Evolutionary conservation across 2,329 filamentous ascomycete genomes (phyloP), one percentile per base, ranked within the genome.

Genomic region (Didymella sp.): DNA sequence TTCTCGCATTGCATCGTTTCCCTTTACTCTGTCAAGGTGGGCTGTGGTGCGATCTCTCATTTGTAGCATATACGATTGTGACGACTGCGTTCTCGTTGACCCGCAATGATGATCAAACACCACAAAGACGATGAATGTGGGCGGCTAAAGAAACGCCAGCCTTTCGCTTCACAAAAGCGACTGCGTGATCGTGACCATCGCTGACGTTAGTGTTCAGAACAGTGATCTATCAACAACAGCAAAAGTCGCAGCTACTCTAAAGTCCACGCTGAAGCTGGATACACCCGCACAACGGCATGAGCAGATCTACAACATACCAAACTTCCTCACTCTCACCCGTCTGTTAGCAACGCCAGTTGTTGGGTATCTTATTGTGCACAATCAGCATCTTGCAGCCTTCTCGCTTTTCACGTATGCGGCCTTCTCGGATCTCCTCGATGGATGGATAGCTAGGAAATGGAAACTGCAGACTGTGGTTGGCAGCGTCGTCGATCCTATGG

Each of bases 231-330:
- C 63, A 25, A 42, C 66, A 6, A 62, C 67, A 19, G 49, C 67
- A 30, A 68, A 61, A 41, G 62, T 72, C 13, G 60, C 69, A 17
- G 53, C 64, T 58, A 71, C 70, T 22, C 56, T 75, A 7, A 72
- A 71, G 35, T 63, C 70, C 8, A 71, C 48, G 9, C n/a, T 57
- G 25, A 71, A 69, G 46, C 60, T 74, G 45, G 63, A 69, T 21
- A 57, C 48, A 27, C 48, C 54, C n/a, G 24, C 48, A 31, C 54
- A 57, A 19, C 54, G 50, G 19, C 58, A 66, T 62, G 95, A 99
- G 78, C 92, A 99, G 73, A 96, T 99, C 72, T 97, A 96, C 80
- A 99, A 92, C 31, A 73, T 99, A n/a, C 95, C 95, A 37, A 99
- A 99, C 74, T 82, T 96, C 60, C 84, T 99, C 50, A 99, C 95